Evolutionary conservation across 2,329 filamentous ascomycete genomes (phyloP).

Genomic region (Colletotrichum sp.): DNA sequence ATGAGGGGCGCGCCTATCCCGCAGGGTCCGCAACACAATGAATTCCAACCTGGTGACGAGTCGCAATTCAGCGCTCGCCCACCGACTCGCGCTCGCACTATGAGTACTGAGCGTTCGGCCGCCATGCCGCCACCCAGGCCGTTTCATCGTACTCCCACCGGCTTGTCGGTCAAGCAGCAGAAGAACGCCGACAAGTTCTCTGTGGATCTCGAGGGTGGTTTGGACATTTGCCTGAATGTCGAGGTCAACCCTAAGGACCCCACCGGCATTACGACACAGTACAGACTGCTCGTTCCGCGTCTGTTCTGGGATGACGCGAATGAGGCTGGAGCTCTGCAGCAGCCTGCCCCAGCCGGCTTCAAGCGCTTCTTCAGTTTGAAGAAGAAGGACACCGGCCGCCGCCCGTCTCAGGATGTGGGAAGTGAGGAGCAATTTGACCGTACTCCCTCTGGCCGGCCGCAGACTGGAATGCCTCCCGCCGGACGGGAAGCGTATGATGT

Average conservation of each 20-base stretch:
- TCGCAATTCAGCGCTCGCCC: conserved; percentile 9
- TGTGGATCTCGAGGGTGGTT: conserved; percentile 80
- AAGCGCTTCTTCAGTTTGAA: conserved; percentile 52
- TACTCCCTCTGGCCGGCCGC: background rate
- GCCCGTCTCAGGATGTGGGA: background rate
- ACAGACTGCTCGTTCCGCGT: conserved; percentile 83
- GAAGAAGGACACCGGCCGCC: conserved; percentile 26
- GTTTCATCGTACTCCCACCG: conserved; percentile 75
- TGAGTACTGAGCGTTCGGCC: conserved; percentile 25
- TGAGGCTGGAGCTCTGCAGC: conserved; percentile 22
- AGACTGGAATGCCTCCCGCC: background rate
- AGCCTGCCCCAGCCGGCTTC: conserved; percentile 39
- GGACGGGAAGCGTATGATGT: conserved; percentile 17
- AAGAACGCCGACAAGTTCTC: conserved; percentile 58
- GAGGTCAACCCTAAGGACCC: conserved; percentile 89
- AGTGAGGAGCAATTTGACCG: conserved; percentile 3
- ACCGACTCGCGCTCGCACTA: conserved; percentile 26
- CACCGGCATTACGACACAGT: conserved; percentile 85
- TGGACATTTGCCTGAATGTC: conserved; percentile 88
- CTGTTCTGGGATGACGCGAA: conserved; percentile 62
- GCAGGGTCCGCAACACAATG: background rate
- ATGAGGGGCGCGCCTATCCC: conserved; percentile 13
- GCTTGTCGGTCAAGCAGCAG: conserved; percentile 66
- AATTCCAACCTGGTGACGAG: conserved; percentile 7
- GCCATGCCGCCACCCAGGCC: conserved; percentile 29